phyloP scores from a whole-genome alignment of 176 grass and related monocot genomes.

The Metroxylon sagu region DNA sequence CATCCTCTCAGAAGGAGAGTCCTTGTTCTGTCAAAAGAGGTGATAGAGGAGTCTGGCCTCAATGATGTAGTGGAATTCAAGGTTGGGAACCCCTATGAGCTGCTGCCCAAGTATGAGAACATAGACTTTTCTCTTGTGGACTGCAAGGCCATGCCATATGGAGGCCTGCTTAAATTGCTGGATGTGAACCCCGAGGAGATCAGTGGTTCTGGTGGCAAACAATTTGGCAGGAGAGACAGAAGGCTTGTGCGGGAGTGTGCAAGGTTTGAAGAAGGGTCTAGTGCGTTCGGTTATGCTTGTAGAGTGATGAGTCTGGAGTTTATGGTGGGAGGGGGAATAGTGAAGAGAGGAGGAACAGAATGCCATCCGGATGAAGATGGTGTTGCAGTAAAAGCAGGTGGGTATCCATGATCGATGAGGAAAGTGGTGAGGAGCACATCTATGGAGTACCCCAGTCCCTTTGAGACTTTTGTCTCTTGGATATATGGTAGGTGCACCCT shows the following conservation, averaged over 20 bases:
- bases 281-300: constrained; percentile 27
- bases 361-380: too few relatives aligned
- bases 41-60: constrained; percentile 27
- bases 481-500: too few relatives aligned
- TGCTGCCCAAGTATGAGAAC: constrained; percentile 38
- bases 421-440: too few relatives aligned
- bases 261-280: neutral
- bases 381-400: too few relatives aligned
- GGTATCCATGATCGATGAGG: too few relatives aligned
- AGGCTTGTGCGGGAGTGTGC: constrained; percentile 15
- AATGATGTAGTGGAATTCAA: constrained; percentile 32
- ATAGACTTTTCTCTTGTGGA: constrained; percentile 33
- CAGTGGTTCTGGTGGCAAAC: constrained; percentile 35
- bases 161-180: constrained; percentile 28
- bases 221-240: constrained; percentile 16
- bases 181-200: constrained; percentile 22
- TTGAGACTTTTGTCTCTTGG: too few relatives aligned
- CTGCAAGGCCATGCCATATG: constrained; percentile 22
- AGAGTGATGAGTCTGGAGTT: too few relatives aligned
- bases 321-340: too few relatives aligned
- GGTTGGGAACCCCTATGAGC: constrained; percentile 25
- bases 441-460: too few relatives aligned
- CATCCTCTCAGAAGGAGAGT: constrained; percentile 28
- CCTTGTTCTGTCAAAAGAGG: constrained; percentile 21
- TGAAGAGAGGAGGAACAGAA: too few relatives aligned